Conservation (phyloP, 1,284 basidiomycete species). For the Fistulina hepatica region DNA sequence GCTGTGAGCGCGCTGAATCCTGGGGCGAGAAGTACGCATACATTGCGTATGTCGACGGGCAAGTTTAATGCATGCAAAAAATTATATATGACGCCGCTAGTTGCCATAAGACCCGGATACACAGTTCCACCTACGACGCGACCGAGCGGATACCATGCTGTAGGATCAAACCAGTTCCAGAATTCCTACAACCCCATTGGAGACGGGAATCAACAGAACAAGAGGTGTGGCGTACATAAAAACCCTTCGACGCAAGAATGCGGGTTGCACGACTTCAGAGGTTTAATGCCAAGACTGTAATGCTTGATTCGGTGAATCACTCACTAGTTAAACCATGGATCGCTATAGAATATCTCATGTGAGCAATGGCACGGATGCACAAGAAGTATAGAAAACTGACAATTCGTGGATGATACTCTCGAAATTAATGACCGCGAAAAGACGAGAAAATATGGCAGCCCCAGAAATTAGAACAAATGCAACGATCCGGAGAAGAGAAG, state of each 20-base stretch:
- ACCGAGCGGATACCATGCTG: conserved; percentile 97
- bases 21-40: conserved; percentile 95
- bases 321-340: conserved; percentile 97
- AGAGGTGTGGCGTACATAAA: conserved; percentile 61
- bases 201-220: conserved; percentile 2
- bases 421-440: conserved; percentile 97
- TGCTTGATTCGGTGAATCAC: conserved; percentile 24
- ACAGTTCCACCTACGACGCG: conserved; percentile 97
- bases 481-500: conserved; percentile 77
- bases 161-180: conserved; percentile 99
- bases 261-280: conserved; percentile 73
- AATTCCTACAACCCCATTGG: conserved; percentile 59
- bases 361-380: conserved; percentile 3
- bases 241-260: conserved; percentile 84
- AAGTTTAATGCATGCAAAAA: conserved; percentile 81
- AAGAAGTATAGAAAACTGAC: conserved; percentile 37
- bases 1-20: conserved; percentile 96
- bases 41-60: conserved; percentile 94
- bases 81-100: conserved; percentile 94
- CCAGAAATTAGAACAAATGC: conserved; percentile 82
- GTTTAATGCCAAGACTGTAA: conserved; percentile 13
- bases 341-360: conserved; percentile 37
- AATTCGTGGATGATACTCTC: conserved; percentile 99
- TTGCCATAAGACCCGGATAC: conserved; percentile 97
- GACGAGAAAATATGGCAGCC: conserved; percentile 88